Evolutionary conservation across 768 basidiomycete species (phyloP).

Genomic region (Boletus tomentosulus): DNA sequence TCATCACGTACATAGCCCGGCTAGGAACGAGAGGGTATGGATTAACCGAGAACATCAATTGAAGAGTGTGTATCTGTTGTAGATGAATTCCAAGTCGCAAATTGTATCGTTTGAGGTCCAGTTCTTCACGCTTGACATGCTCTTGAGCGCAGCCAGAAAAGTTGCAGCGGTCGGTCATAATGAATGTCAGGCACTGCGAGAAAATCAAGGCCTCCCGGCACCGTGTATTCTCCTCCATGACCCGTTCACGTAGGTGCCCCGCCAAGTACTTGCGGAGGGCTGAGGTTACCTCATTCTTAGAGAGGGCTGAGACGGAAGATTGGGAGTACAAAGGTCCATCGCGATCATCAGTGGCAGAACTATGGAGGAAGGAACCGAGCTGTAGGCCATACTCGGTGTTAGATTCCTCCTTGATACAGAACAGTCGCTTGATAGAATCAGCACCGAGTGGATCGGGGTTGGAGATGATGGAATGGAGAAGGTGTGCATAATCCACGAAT

Average conservation of each 20-base stretch:
- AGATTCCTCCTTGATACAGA: constrained; percentile 11
- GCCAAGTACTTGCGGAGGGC: constrained; percentile 25
- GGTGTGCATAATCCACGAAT: constrained; percentile 6
- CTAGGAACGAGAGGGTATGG: background rate
- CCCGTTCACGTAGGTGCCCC: constrained; percentile 23
- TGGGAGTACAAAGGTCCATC: background rate
- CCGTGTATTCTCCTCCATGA: constrained; percentile 32
- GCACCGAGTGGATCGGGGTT: constrained; percentile 6
- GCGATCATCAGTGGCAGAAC: background rate
- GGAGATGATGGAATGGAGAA: constrained; percentile 4
- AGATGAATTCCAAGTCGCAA: constrained; percentile 42
- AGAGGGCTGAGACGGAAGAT: constrained; percentile 12
- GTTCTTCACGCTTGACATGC: constrained; percentile 30
- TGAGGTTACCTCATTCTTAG: constrained; percentile 16
- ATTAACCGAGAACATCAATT: constrained; percentile 24
- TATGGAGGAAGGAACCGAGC: constrained; percentile 7
- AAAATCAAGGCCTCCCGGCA: constrained; percentile 32
- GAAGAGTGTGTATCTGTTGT: constrained; percentile 47
- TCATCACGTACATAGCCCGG: constrained; percentile 4
- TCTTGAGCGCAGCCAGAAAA: constrained; percentile 32
- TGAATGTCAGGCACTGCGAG: constrained; percentile 37
- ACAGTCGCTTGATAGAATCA: constrained; percentile 27
- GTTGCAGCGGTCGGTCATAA: constrained; percentile 32
- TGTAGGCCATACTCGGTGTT: constrained; percentile 7
- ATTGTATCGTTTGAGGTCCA: constrained; percentile 37